phyloP scores from a whole-genome alignment of 257 asterid species.

The Phtheirospermum japonicum region DNA sequence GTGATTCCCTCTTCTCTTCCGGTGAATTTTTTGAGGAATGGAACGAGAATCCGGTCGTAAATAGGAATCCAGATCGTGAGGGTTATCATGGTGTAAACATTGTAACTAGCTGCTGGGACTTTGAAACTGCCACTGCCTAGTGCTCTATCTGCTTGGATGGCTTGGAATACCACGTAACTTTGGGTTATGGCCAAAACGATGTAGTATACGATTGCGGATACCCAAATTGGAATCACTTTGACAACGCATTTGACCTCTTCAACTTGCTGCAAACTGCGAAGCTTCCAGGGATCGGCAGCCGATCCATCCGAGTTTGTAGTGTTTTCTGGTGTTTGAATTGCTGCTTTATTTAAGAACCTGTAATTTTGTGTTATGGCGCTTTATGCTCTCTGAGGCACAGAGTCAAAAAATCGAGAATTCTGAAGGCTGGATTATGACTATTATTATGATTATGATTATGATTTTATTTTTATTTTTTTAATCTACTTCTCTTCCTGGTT shows the following conservation, averaged over 20 bases:
- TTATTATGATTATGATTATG: too few relatives aligned
- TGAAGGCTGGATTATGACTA: too few relatives aligned
- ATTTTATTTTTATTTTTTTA: too few relatives aligned
- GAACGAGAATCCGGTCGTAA: slow-evolving; percentile 41
- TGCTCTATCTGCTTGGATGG: slow-evolving; percentile 40
- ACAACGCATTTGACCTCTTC: slow-evolving; percentile 41
- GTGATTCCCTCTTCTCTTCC: slow-evolving; percentile 37
- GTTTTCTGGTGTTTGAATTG: slow-evolving; percentile 31
- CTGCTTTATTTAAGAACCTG: slow-evolving; percentile 48
- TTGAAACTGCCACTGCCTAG: slow-evolving; percentile 27
- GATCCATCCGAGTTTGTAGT: slow-evolving; percentile 33
- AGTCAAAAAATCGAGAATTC: too few relatives aligned
- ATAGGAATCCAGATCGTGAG: slow-evolving; percentile 42
- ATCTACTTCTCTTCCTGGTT: too few relatives aligned
- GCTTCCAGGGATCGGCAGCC: slow-evolving; percentile 38
- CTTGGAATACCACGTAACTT: slow-evolving; percentile 41
- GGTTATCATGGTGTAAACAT: slow-evolving; percentile 38
- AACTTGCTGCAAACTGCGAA: slow-evolving; percentile 37
- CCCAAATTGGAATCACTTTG: slow-evolving; percentile 41
- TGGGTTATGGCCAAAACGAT: slow-evolving; percentile 27
- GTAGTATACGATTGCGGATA: slow-evolving; percentile 36
- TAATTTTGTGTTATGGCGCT: too few relatives aligned
- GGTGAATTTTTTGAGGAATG: slow-evolving; percentile 28
- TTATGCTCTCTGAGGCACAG: too few relatives aligned
- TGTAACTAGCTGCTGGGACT: slow-evolving; percentile 44